phyloP scores from a whole-genome alignment of 306 rosid genomes.

The Cucurbita ficifolia region DNA sequence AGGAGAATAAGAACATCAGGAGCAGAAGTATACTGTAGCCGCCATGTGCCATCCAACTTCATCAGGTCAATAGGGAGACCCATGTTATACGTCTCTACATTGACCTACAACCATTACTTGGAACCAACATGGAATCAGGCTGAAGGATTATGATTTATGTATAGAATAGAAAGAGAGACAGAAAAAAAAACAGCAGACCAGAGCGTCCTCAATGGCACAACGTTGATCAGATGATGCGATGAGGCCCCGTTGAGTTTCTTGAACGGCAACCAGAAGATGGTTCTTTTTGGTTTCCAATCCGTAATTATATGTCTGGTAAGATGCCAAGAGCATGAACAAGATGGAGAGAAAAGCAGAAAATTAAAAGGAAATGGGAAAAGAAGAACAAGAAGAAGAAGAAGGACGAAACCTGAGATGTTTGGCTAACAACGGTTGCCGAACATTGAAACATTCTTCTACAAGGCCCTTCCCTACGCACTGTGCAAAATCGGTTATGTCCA shows the following conservation, averaged over 20 bases:
- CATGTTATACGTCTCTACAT: constrained; percentile 40
- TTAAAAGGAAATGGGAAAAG: background rate
- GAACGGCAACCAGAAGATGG: constrained; percentile 39
- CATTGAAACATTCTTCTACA: background rate
- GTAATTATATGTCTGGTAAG: constrained; percentile 23
- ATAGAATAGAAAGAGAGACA: background rate
- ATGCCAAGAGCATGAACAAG: background rate
- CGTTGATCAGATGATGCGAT: constrained; percentile 66
- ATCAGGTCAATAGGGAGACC: constrained; percentile 44
- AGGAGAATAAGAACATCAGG: constrained; percentile 79
- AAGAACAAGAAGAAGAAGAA: background rate
- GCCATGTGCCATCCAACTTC: constrained; percentile 81
- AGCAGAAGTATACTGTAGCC: constrained; percentile 81
- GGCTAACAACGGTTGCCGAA: background rate
- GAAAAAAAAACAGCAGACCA: constrained; percentile 22
- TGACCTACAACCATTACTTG: constrained; percentile 32
- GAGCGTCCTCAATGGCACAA: constrained; percentile 63
- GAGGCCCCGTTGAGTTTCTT: constrained; percentile 75
- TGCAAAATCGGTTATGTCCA: background rate
- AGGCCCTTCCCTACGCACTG: background rate
- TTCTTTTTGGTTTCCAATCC: constrained; percentile 57
- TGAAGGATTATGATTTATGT: background rate
- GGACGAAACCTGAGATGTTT: background rate
- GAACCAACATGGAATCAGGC: background rate
- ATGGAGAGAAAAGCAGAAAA: background rate